Conservation (phyloP, 257 asterid species). For the Leptodermis oblonga region DNA sequence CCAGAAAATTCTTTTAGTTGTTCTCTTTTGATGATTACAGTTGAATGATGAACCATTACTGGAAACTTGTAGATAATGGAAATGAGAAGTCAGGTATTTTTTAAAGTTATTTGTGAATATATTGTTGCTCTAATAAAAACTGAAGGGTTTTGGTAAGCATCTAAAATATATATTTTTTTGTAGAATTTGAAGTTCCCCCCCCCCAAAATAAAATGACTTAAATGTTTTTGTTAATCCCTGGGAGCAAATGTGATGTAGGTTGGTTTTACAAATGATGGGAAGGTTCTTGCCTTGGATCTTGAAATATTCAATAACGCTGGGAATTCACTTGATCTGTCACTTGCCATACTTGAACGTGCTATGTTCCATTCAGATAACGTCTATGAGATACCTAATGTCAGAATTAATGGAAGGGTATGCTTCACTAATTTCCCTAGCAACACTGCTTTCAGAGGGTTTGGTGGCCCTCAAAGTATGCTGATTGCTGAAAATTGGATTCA, state of each 20-base stretch:
- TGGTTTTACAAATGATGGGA: constrained; percentile 80
- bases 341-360: constrained; percentile 89
- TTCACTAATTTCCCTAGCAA: constrained; percentile 93
- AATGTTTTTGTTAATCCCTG: too few species aligned
- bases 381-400: constrained; percentile 84
- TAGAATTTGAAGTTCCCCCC: too few species aligned
- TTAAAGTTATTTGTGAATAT: neutral
- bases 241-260: constrained; percentile 42
- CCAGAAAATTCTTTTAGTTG: too few species aligned
- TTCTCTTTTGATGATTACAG: neutral
- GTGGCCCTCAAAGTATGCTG: constrained; percentile 98
- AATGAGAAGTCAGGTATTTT: neutral
- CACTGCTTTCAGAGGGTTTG: constrained; percentile 97
- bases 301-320: constrained; percentile 84
- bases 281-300: constrained; percentile 87
- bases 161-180: neutral
- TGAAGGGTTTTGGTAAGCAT: neutral
- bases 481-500: constrained; percentile 96
- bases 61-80: neutral
- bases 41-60: neutral
- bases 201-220: too few species aligned
- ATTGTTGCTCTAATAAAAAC: neutral
- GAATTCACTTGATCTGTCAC: constrained; percentile 87
- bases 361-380: constrained; percentile 94
- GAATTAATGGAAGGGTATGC: constrained; percentile 75